These are phyloP conservation scores for Phytophthora syringae DNA, from an alignment of 352 stramenopile species.

Conservation along the genomic window DNA sequence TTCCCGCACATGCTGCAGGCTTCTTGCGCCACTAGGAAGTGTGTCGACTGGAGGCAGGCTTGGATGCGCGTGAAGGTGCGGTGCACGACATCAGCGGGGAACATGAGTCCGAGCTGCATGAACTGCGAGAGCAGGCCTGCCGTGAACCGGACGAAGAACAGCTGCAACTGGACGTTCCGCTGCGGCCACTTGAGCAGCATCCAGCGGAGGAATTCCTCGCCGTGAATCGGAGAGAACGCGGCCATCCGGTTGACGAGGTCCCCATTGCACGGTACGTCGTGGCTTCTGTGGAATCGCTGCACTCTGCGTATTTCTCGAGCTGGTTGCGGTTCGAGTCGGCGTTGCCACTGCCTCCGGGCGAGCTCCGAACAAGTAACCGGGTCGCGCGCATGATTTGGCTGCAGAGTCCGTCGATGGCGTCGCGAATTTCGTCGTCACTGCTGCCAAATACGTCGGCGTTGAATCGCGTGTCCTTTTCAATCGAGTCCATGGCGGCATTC, in stretches of 20 bases:
- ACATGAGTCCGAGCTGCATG: conserved; percentile 59
- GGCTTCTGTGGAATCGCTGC: conserved; percentile 65
- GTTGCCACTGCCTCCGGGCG: conserved; percentile 45
- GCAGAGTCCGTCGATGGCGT: conserved; percentile 44
- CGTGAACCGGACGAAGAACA: conserved; percentile 79
- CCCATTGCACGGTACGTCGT: conserved; percentile 65
- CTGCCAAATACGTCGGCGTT: conserved; percentile 48
- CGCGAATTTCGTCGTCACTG: conserved; percentile 43
- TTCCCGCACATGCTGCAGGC: conserved; percentile 67
- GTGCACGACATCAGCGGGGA: conserved; percentile 52
- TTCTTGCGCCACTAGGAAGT: conserved; percentile 81
- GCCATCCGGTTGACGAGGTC: conserved; percentile 71
- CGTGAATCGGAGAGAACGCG: conserved; percentile 66
- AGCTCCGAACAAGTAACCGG: conserved; percentile 64
- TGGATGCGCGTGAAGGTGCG: conserved; percentile 60
- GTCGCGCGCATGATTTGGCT: conserved; percentile 54
- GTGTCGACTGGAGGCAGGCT: conserved; percentile 62
- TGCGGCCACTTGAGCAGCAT: conserved; percentile 79
- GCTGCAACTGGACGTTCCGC: conserved; percentile 74
- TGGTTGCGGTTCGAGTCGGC: conserved; percentile 59
- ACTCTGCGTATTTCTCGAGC: conserved; percentile 71
- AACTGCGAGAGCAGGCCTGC: conserved; percentile 67
- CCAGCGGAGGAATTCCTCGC: conserved; percentile 66
- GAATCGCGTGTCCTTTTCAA: conserved; percentile 47
- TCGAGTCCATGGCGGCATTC: conserved; percentile 46